Percentiles rank a stretch among this genome's conserved stretches.
These are phyloP conservation scores for Solanum commersonii DNA, from an alignment of 257 asterid species.

Conservation along the genomic window DNA sequence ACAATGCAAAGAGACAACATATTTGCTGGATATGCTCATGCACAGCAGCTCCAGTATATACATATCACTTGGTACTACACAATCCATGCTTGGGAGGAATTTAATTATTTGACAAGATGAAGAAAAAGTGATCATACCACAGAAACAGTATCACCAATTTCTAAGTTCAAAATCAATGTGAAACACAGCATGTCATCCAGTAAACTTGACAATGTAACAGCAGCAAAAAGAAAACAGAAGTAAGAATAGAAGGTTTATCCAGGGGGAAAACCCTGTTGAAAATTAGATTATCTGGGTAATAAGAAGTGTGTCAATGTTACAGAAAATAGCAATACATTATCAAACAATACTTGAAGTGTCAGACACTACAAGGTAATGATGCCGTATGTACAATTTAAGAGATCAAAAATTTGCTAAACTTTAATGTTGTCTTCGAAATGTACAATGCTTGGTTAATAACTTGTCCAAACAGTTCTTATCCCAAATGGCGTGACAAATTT, in stretches of 20 bases:
- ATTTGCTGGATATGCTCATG: not conserved
- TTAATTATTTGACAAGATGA: not conserved
- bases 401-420: slow-evolving; percentile 22
- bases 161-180: not conserved
- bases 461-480: slow-evolving; percentile 30
- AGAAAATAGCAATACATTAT: slow-evolving; percentile 25
- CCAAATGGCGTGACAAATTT: slow-evolving; percentile 34
- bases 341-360: slow-evolving; percentile 31
- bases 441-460: slow-evolving; percentile 45
- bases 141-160: not conserved
- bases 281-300: slow-evolving; percentile 1
- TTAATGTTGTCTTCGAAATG: slow-evolving; percentile 30
- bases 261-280: not conserved
- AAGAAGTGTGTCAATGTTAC: slow-evolving; percentile 4
- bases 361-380: slow-evolving; percentile 36
- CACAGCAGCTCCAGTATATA: not conserved
- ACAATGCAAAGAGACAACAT: not conserved
- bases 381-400: not conserved
- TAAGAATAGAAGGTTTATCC: slow-evolving; percentile 5
- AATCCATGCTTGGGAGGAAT: not conserved
- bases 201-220: not conserved
- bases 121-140: not conserved
- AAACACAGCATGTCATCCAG: not conserved
- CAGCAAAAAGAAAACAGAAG: slow-evolving; percentile 25
- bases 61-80: not conserved